Base-by-base conservation (phyloP, 164 flowering plant species). In the Aristolochia fimbriata region DNA sequence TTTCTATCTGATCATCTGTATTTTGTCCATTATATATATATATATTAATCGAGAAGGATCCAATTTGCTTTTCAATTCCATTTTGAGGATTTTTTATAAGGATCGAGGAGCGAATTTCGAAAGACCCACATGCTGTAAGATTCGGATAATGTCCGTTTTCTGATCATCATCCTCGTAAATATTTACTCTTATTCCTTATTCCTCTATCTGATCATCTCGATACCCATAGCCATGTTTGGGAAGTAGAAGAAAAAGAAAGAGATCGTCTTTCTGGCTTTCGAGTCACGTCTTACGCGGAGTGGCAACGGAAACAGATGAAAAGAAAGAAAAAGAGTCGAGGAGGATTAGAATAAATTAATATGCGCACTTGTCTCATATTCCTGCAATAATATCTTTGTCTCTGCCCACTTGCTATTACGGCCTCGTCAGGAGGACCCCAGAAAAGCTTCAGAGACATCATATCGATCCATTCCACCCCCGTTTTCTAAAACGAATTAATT, bases 341-440 rank as follows among this genome's bases (percentile, higher is more conserved):
- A 22, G 15, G 30, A 54, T 19, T 37, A 31, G 22, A 37, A 57
- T 57, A n/a, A n/a, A n/a, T n/a, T n/a, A 57, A 57, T 22, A 2
- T 31, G 8, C n/a, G 19, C 37, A 31, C 46, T 33, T 56, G 59
- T 56, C 59, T 56, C n/a, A 14, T 56, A 22, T 31, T 37, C 59
- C 47, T 33, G 27, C 61, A 58, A 58, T 58, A 58, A 58, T 43
- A 58, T 43, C 17, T 43, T 19, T 58, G 27, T 58, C 51, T 43
- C 50, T 45, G 49, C 17, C 46, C 46, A 57, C 47, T 57, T 31
- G 46, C 48, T 57, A n/a, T 37, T 47, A 31, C 37, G 47, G 22
- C 23, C 59, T 3, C 17, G 19, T 14, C 25, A 27, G 20, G 30
- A 16, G 43, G 55, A 25, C 30, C 30, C 30, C 30, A 27, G 30